These are phyloP conservation scores for Dendrobium catenatum DNA, from an alignment of 106 monocot genomes.

Conservation along the genomic window DNA sequence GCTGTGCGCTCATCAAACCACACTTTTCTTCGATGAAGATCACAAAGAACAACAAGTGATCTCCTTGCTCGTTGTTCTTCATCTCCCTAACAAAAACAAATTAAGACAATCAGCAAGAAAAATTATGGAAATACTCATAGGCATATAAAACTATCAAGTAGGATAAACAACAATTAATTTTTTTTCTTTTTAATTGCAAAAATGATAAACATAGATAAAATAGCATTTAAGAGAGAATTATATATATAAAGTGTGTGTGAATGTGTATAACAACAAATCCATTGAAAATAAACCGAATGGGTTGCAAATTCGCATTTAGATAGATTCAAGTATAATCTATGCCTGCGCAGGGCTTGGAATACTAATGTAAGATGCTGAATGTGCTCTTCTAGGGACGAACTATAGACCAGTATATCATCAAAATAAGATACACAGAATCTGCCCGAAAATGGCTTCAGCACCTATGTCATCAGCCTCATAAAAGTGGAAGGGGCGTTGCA, in stretches of 20 bases:
- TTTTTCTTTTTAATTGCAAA: not conserved
- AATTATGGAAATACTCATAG: not conserved
- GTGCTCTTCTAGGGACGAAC: too few relatives aligned
- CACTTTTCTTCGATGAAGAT: constrained; percentile 88
- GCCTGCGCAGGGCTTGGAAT: too few relatives aligned
- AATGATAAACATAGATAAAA: not conserved
- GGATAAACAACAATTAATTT: not conserved
- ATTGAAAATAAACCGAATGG: too few relatives aligned
- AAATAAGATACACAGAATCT: too few relatives aligned
- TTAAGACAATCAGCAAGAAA: not conserved
- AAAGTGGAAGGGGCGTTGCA: too few relatives aligned
- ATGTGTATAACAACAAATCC: not conserved
- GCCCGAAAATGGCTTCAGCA: too few relatives aligned
- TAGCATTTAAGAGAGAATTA: not conserved
- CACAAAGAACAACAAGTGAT: constrained; percentile 69
- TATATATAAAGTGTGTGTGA: not conserved
- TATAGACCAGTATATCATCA: too few relatives aligned
- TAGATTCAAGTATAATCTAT: too few relatives aligned
- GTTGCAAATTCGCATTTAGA: too few relatives aligned
- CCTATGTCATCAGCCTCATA: too few relatives aligned
- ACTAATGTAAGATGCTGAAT: too few relatives aligned
- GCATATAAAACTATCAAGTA: not conserved
- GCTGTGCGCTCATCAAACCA: constrained; percentile 98
- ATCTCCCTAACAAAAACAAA: constrained; percentile 33
- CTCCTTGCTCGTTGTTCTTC: constrained; percentile 74